A percentile compares a stretch with the other conserved stretches of the same genome.
These are phyloP conservation scores for Penicillium sumatraense DNA, from an alignment of 2,329 filamentous ascomycete genomes.

Conservation along the genomic window DNA sequence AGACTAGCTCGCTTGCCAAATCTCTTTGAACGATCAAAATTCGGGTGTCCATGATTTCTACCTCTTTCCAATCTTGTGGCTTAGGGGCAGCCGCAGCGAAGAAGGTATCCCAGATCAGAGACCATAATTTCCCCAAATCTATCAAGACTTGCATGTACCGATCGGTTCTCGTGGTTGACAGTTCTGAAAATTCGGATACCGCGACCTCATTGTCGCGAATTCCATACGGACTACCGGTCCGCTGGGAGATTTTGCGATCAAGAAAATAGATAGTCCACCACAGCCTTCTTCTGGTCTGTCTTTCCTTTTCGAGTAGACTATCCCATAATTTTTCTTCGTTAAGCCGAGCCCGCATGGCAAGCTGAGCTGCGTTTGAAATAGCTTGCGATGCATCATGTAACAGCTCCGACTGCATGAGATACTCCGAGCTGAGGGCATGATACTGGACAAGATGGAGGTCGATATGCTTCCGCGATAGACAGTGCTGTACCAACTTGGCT, in stretches of 20 bases:
- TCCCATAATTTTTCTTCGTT: background rate
- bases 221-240: background rate
- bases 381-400: background rate
- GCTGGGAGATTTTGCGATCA: background rate
- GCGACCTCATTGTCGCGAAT: background rate
- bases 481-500: background rate
- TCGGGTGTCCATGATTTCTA: background rate
- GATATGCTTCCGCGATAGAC: background rate
- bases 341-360: background rate
- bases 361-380: background rate
- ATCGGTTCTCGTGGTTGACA: background rate
- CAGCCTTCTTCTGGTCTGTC: background rate
- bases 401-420: background rate
- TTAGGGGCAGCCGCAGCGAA: background rate
- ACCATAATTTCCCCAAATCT: background rate
- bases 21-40: slow-evolving; percentile 2
- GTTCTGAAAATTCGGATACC: background rate
- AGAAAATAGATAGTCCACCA: slow-evolving; percentile 7
- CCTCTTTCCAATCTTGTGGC: background rate
- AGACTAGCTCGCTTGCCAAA: background rate
- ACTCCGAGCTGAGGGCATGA: background rate
- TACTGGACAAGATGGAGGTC: background rate
- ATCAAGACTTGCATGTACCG: background rate
- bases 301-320: background rate
- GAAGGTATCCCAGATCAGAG: slow-evolving; percentile 4